Base-by-base conservation (phyloP, 176 grass and related monocot species). In the Oryza rufipogon region DNA sequence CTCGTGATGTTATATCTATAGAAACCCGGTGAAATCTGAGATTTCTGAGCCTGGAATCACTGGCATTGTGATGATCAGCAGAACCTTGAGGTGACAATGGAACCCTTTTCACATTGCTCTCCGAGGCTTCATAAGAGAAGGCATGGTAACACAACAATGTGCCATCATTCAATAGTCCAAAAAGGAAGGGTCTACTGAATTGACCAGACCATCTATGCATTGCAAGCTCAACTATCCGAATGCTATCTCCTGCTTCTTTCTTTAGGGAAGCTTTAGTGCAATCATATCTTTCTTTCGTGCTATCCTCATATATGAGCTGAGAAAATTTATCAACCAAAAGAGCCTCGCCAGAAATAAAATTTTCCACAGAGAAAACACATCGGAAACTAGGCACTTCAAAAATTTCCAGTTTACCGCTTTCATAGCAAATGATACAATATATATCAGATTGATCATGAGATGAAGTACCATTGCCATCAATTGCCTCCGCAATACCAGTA, bases 171-270 rank as follows among this genome's bases (percentile, higher is more conserved):
- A 98, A 76, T 70, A 95, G 84, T 41, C 86, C 89, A 77, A 93
- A 98, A 47, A 98, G 85, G 82, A 93, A 98, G 44, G 96, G 96
- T n/a, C 66, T 89, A 83, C 89, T 95, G 68, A 87, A 88, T 72
- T 88, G 91, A 58, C 96, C 89, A 60, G 85, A 89, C 96, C 96
- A 98, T 88, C 73, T 95, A 87, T 98, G 87, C 92, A 98, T 95
- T 73, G 88, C 90, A 86, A 95, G 80, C 80, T 98, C 96, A 85
- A 98, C 89, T 82, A 93, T 64, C 79, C 56, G 84, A 67, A 95
- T 93, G 30, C 56, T 87, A 36, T 85, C 75, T 64, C 70, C 36
- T 66, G 77, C 83, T 89, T 98, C 92, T 86, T 97, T 91, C 64
- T 85, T 95, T 46, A 85, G 45, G 79, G 38, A 80, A 70, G 34